Evolutionary conservation across 495 filamentous ascomycete species (phyloP).

Genomic region (Evansstolkia leycettana): DNA sequence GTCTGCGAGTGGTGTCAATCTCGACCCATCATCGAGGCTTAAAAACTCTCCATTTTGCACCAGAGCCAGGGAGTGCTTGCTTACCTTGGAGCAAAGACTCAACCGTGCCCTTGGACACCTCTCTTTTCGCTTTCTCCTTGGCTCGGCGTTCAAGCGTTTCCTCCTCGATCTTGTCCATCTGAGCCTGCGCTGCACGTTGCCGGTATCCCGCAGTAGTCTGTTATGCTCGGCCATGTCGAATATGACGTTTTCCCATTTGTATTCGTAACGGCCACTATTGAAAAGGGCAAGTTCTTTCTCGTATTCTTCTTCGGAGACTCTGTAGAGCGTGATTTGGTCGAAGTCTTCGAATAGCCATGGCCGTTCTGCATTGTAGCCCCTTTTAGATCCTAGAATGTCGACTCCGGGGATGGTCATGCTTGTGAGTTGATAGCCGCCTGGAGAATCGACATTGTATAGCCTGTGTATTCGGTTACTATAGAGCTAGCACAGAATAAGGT

Average conservation of each 20-base stretch:
- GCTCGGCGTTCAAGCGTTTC: conserved; percentile 31
- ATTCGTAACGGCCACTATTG: conserved; percentile 35
- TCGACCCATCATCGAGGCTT: too few relatives aligned
- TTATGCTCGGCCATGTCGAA: conserved; percentile 47
- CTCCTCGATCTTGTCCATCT: conserved; percentile 34
- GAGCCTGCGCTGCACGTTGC: conserved; percentile 30
- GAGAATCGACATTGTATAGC: conserved; percentile 45
- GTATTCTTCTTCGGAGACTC: conserved; percentile 37
- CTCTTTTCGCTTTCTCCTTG: conserved; percentile 32
- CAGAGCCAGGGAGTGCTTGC: conserved; percentile 1
- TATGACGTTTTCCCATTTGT: conserved; percentile 29
- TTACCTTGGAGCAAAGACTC: conserved; percentile 28
- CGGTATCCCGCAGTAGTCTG: conserved; percentile 23
- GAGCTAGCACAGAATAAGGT: neutral
- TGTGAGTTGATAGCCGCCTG: conserved; percentile 46
- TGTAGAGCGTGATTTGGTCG: conserved; percentile 43
- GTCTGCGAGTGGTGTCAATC: conserved; percentile 12
- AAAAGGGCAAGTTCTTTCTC: conserved; percentile 25
- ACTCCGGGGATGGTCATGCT: conserved; percentile 42
- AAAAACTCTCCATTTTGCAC: too few relatives aligned
- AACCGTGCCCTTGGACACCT: conserved; percentile 27
- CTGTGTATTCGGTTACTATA: neutral
- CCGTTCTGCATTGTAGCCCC: conserved; percentile 24
- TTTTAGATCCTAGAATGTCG: conserved; percentile 40
- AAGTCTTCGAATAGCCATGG: conserved; percentile 49